These are phyloP conservation scores for Cicer pinnatifidum DNA, from an alignment of 306 rosid genomes.

Conservation along the genomic window DNA sequence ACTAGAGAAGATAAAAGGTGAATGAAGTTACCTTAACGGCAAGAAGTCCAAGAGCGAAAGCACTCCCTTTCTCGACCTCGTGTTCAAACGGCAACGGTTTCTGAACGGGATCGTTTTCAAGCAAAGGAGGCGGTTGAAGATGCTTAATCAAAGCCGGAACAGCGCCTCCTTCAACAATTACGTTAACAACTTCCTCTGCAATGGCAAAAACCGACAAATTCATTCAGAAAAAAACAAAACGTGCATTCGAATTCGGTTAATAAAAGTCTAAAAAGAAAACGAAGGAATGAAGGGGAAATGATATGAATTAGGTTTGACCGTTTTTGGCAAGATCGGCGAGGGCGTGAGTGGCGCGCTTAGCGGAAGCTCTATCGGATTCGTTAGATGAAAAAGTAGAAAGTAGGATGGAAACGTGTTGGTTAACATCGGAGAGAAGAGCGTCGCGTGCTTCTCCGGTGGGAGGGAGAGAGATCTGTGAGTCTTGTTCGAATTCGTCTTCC, in stretches of 20 bases:
- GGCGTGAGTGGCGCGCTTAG: constrained; percentile 95
- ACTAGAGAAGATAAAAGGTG: constrained; percentile 7
- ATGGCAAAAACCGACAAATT: constrained; percentile 31
- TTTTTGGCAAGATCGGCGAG: constrained; percentile 97
- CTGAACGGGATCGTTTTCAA: constrained; percentile 46
- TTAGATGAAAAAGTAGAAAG: constrained; percentile 72
- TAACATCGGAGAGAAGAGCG: constrained; percentile 66
- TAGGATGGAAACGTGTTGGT: constrained; percentile 70
- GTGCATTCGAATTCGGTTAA: background rate
- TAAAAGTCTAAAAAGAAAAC: background rate
- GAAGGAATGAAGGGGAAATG: constrained; percentile 28
- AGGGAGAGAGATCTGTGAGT: constrained; percentile 64
- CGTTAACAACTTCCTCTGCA: constrained; percentile 91
- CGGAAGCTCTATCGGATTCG: constrained; percentile 84
- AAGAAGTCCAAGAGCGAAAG: constrained; percentile 95
- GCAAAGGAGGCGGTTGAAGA: constrained; percentile 74
- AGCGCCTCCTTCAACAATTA: constrained; percentile 94
- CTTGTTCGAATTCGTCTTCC: constrained; percentile 70
- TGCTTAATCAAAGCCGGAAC: constrained; percentile 88
- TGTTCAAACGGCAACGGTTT: constrained; percentile 87
- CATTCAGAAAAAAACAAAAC: constrained; percentile 19
- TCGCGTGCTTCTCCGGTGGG: constrained; percentile 70
- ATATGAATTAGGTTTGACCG: constrained; percentile 57
- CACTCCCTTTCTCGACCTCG: constrained; percentile 98
- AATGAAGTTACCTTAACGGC: constrained; percentile 79